Evolutionary conservation across 495 filamentous ascomycete species (phyloP), one percentile per base, ranked within the genome.

Genomic region (Peziza echinospora): DNA sequence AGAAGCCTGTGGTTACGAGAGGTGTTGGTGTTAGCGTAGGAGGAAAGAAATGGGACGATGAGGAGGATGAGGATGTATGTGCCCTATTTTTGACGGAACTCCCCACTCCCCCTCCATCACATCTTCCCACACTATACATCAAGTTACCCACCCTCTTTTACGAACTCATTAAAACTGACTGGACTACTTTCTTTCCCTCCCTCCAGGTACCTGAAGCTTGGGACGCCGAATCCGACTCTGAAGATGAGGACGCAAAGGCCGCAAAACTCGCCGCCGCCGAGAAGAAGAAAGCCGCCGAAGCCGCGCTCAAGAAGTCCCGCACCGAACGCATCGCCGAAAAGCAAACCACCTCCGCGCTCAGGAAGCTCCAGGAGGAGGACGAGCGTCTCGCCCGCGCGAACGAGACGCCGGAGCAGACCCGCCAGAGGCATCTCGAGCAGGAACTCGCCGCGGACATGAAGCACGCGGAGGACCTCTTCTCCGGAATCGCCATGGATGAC

Each of bases 211-310:
- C 94, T 48, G 91, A 99, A 41, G 87, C 84, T 19, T 99, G 91
- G 91, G 85, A 93, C 53, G 87, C 84, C 34, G 89, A 82, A 48
- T 89, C 94, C 57, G 91, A 99, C 66, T 91, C 83, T 44, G 91
- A 99, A 57, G 86, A 77, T 45, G 91, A 99, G 67, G 81, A 83
- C 52, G 85, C 93, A 63, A 96, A 93, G 69, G 53, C 44, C 3
- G 42, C 80, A 65, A 82, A 82, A 64, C n/a, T n/a, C n/a, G n/a
- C n/a, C n/a, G n/a, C n/a, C n/a, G n/a, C n/a, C n/a, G n/a, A n/a
- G 84, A 85, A 84, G 56, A 76, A 73, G 50, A 86, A 84, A 61
- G 87, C 84, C 43, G 91, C 87, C 62, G 84, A 81, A 25, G 81
- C 82, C 37, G 86, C 85, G 24, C 81, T 80, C 51, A 89, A 94